phyloP scores from a whole-genome alignment of 495 filamentous ascomycete species.

The Tuber umbilicatum region DNA sequence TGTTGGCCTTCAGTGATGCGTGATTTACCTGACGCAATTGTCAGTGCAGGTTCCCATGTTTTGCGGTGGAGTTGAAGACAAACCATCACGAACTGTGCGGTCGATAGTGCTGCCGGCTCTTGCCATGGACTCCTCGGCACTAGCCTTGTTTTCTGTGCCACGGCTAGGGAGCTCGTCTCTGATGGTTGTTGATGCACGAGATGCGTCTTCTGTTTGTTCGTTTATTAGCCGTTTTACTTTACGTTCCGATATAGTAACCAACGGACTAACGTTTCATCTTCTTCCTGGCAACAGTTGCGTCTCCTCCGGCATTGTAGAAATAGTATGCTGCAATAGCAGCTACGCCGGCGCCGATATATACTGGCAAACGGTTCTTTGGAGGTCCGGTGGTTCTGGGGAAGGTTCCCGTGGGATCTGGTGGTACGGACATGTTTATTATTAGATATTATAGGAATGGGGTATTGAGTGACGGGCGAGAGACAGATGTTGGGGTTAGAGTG shows the following conservation, averaged over 20 bases:
- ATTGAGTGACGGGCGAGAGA: conserved; percentile 16
- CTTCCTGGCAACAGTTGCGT: conserved; percentile 73
- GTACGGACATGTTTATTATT: conserved; percentile 40
- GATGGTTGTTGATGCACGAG: conserved; percentile 58
- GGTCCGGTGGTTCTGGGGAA: conserved; percentile 48
- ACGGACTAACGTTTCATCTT: conserved; percentile 63
- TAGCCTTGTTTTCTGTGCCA: conserved; percentile 50
- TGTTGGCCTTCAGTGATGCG: conserved; percentile 51
- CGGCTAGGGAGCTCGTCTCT: conserved; percentile 55
- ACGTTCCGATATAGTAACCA: neutral
- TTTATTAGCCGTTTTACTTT: conserved; percentile 13
- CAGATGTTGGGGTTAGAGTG: conserved; percentile 17
- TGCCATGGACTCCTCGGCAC: conserved; percentile 46
- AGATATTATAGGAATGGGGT: conserved; percentile 18
- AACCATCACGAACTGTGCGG: conserved; percentile 48
- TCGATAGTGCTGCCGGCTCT: conserved; percentile 47
- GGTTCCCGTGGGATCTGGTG: conserved; percentile 36
- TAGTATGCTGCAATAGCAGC: conserved; percentile 77
- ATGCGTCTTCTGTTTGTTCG: conserved; percentile 53
- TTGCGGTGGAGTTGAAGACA: conserved; percentile 17
- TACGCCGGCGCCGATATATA: conserved; percentile 55
- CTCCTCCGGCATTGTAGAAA: conserved; percentile 78
- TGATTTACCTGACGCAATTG: conserved; percentile 48
- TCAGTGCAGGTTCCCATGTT: conserved; percentile 5
- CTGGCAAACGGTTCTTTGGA: conserved; percentile 50